Conservation (phyloP, 345 rosid species). For the Brassica rapa region DNA sequence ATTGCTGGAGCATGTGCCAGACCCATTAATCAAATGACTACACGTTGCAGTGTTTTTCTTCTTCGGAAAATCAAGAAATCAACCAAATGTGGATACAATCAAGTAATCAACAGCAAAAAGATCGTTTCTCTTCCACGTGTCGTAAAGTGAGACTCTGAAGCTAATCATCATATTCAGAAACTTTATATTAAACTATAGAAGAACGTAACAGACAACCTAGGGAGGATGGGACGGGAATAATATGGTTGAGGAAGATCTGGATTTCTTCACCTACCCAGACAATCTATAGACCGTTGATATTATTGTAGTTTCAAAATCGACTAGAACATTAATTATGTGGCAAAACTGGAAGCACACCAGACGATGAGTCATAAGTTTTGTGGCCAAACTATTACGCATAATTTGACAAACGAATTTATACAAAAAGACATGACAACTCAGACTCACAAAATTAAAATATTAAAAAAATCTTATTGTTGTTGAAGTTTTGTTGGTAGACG, state of each 20-base stretch:
- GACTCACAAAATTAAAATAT: neutral
- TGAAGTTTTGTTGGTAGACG: conserved; percentile 31
- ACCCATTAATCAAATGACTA: neutral
- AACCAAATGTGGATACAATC: conserved; percentile 21
- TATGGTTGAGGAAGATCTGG: conserved; percentile 39
- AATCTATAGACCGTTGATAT: conserved; percentile 26
- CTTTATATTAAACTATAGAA: neutral
- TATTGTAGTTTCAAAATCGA: conserved; percentile 14
- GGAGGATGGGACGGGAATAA: conserved; percentile 16
- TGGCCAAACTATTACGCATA: conserved; percentile 26
- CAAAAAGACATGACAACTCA: conserved; percentile 36
- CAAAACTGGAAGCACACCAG: conserved; percentile 27
- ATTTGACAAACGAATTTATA: conserved; percentile 33
- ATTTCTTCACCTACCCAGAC: conserved; percentile 39
- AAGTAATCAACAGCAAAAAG: conserved; percentile 1
- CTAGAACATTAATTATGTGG: conserved; percentile 29
- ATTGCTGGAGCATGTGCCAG: neutral
- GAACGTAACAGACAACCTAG: conserved; percentile 20
- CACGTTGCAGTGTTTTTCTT: conserved; percentile 10
- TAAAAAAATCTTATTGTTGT: conserved; percentile 12
- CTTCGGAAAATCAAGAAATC: neutral
- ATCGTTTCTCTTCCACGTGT: neutral
- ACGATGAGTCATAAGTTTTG: conserved; percentile 38
- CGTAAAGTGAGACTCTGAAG: too few species aligned
- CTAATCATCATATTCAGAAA: too few species aligned